Evolutionary conservation across 2,329 filamentous ascomycete species (phyloP), one percentile per base, ranked within the genome.

Genomic region (Rhinocladiella similis): DNA sequence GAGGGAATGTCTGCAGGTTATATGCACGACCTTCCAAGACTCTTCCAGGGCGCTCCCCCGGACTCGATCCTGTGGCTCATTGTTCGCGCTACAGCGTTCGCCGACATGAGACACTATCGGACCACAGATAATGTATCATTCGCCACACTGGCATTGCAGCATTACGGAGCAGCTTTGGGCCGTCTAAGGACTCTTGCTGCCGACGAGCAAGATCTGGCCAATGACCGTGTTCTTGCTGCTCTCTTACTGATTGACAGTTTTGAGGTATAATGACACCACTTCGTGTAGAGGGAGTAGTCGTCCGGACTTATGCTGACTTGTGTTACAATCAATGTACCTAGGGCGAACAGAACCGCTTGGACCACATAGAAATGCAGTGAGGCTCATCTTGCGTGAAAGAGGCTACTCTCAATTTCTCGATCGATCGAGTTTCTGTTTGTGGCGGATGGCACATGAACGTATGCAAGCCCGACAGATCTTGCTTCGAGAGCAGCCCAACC

Each of bases 231-330:
- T 19, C 55, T 57, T 35, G 41, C 54, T n/a, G 54, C 54, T 16
- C 43, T 57, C 14, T 39, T 57, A 13, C 45, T 57, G n/a, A 53
- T 57, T 45, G 55, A 57, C 39, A 50, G 33, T 45, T 57, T 57
- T 38, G 55, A 57, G 50, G 55, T 57, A 54, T 25, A 7, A 7
- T 25, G 22, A 25, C 22, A 7, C 22, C 7, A 25, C 22, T 25
- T 7, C 7, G 22, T 5, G 4, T 25, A 25, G 4, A 25, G 22
- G n/a, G n/a, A n/a, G n/a, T n/a, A n/a, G 4, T 25, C 22, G 4
- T 25, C 7, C 22, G 22, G 22, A 25, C 4, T 25, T 22, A 14
- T 33, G 12, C 20, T 56, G 35, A 41, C 22, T 25, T 25, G 7
- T 25, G 22, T 4, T 54, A 39, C 27, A 57, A 50, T 20, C 36